Percentiles rank a stretch among this genome's conserved stretches.
phyloP scores from a whole-genome alignment of 352 stramenopile species.

The Phytophthora melonis region DNA sequence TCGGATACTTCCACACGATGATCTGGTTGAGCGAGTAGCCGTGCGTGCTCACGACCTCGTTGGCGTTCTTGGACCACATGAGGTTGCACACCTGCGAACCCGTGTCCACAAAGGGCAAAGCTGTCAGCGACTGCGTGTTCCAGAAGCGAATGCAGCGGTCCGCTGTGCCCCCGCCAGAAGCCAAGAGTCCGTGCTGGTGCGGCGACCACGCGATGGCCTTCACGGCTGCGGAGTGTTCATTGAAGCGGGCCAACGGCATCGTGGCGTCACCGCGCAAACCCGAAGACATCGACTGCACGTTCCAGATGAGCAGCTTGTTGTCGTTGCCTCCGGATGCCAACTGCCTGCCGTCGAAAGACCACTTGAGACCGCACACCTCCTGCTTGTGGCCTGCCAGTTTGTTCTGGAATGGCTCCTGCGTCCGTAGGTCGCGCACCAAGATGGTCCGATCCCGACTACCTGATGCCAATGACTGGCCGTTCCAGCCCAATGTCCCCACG shows the following conservation, averaged over 20 bases:
- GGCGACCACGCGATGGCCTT: conserved; percentile 98
- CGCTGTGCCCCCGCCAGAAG: conserved; percentile 95
- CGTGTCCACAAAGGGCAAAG: conserved; percentile 95
- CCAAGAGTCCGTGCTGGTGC: conserved; percentile 96
- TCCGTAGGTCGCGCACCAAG: conserved; percentile 92
- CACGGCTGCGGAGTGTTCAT: conserved; percentile 96
- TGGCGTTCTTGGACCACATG: conserved; percentile 97
- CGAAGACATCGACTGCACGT: conserved; percentile 68
- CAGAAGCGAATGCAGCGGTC: conserved; percentile 98
- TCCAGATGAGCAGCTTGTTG: conserved; percentile 99
- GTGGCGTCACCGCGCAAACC: conserved; percentile 38
- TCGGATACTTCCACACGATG: conserved; percentile 98
- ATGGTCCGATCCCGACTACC: conserved; percentile 96
- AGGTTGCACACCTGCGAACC: conserved; percentile 98
- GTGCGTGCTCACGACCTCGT: conserved; percentile 99
- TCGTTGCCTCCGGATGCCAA: conserved; percentile 97
- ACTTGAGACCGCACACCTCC: conserved; percentile 97
- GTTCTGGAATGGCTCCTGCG: conserved; percentile 59
- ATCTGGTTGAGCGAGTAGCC: conserved; percentile 99
- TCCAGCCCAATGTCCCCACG: conserved; percentile 95
- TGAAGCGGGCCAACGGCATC: conserved; percentile 91
- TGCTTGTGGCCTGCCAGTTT: conserved; percentile 80
- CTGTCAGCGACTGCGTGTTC: conserved; percentile 94
- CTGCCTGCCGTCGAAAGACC: conserved; percentile 94
- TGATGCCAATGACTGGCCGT: conserved; percentile 87